phyloP scores from a whole-genome alignment of 1,284 basidiomycete genomes.

The Ustilago trichophora region DNA sequence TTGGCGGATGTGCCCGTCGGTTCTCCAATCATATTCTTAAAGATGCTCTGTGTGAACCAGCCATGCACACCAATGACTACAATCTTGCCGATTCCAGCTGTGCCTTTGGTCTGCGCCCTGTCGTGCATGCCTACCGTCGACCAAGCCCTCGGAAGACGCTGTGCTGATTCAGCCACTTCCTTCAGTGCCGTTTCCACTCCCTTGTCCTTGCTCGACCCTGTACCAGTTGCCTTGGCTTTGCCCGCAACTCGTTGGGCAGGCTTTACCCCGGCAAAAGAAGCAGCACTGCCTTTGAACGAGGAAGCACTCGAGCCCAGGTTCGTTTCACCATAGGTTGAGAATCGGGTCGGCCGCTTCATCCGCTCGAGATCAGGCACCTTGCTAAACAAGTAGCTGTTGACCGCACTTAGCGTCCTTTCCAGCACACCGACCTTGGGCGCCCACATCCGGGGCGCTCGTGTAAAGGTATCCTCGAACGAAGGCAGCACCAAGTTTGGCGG shows the following conservation, averaged over 20 bases:
- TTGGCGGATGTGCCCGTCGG: slow-evolving; percentile 80
- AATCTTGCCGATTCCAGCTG: slow-evolving; percentile 74
- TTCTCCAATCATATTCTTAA: slow-evolving; percentile 71
- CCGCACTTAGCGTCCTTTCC: slow-evolving; percentile 64
- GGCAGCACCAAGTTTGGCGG: slow-evolving; percentile 86
- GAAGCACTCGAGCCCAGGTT: slow-evolving; percentile 12
- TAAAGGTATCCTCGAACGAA: slow-evolving; percentile 86
- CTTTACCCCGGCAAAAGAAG: neutral
- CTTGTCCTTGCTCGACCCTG: slow-evolving; percentile 65
- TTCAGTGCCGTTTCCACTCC: slow-evolving; percentile 67
- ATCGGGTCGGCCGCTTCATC: slow-evolving; percentile 43
- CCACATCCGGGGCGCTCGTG: slow-evolving; percentile 78
- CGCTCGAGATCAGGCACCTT: slow-evolving; percentile 56
- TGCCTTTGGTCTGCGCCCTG: slow-evolving; percentile 69
- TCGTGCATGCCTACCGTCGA: slow-evolving; percentile 64
- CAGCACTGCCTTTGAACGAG: neutral
- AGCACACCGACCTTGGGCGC: slow-evolving; percentile 69
- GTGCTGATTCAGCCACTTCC: slow-evolving; percentile 64
- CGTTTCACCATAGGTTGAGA: slow-evolving; percentile 34
- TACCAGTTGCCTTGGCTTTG: slow-evolving; percentile 42
- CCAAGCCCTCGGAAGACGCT: slow-evolving; percentile 73
- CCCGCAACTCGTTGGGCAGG: slow-evolving; percentile 35
- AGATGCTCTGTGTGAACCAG: slow-evolving; percentile 68
- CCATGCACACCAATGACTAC: slow-evolving; percentile 81
- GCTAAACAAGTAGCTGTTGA: slow-evolving; percentile 67